A percentile compares a stretch with the other conserved stretches of the same genome.
Conservation (phyloP, 164 flowering plant genomes). For the Magnolia sinica region DNA sequence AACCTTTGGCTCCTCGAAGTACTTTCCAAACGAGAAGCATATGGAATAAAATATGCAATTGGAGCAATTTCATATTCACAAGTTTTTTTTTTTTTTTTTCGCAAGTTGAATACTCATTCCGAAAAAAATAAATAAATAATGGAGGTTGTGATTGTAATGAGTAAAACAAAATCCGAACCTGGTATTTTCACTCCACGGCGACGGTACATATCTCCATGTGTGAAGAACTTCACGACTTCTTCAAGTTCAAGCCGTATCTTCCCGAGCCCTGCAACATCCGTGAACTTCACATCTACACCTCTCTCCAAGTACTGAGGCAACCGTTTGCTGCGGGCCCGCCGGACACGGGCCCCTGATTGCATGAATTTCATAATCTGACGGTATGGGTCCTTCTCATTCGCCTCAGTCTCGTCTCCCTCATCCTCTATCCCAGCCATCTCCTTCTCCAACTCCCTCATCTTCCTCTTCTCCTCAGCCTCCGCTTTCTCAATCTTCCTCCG, state of each 20-base stretch:
- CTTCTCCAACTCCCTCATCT: constrained; percentile 72
- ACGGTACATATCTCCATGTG: constrained; percentile 90
- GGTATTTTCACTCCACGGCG: constrained; percentile 94
- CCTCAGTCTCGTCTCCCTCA: constrained; percentile 52
- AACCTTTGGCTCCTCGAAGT: no score
- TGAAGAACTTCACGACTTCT: constrained; percentile 95
- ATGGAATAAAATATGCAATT: no score
- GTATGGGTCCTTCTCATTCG: constrained; percentile 45
- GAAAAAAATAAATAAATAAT: no score
- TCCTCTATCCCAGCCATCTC: constrained; percentile 55
- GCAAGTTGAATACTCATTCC: no score
- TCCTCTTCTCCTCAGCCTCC: constrained; percentile 86
- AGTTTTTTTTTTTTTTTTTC: no score
- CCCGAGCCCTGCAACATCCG: constrained; percentile 98
- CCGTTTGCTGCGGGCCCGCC: constrained; percentile 48
- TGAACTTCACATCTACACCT: constrained; percentile 82
- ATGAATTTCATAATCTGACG: constrained; percentile 49
- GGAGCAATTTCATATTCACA: no score
- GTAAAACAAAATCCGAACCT: constrained; percentile 33
- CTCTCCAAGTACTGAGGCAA: constrained; percentile 81
- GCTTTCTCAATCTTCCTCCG: constrained; percentile 87
- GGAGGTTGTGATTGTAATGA: no score
- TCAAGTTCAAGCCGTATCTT: constrained; percentile 89
- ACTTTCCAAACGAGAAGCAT: no score
- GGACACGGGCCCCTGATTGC: constrained; percentile 93